These are phyloP conservation scores for Triticum turgidum DNA, from an alignment of 176 grass and related monocot species.

Conservation along the genomic window DNA sequence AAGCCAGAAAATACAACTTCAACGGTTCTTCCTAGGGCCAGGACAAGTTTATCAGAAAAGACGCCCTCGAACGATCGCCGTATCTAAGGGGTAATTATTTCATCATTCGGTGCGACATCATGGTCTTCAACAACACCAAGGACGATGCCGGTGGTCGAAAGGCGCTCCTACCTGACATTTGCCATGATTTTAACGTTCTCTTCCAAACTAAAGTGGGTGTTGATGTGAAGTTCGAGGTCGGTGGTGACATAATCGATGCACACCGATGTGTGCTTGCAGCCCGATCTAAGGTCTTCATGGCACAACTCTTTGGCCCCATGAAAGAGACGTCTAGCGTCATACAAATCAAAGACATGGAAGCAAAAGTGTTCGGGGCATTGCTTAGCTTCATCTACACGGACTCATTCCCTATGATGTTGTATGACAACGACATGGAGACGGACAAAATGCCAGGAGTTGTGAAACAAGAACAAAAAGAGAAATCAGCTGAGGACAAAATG, in stretches of 20 bases:
- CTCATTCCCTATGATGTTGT: background rate
- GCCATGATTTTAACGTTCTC: background rate
- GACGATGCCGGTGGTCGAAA: too few relatives aligned
- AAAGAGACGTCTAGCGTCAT: background rate
- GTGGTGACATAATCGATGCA: too few relatives aligned
- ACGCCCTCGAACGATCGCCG: background rate
- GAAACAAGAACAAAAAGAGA: too few relatives aligned
- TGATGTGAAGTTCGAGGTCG: background rate
- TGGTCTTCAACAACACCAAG: background rate
- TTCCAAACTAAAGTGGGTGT: background rate
- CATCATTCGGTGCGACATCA: background rate
- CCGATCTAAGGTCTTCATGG: background rate
- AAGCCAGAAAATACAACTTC: too few relatives aligned
- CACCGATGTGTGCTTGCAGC: background rate
- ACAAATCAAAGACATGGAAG: background rate
- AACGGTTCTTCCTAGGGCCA: background rate
- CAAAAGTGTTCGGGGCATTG: background rate
- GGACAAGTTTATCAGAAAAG: background rate
- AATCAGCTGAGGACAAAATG: too few relatives aligned
- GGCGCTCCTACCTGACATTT: background rate
- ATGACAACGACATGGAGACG: too few relatives aligned
- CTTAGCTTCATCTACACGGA: background rate
- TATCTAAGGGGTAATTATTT: background rate
- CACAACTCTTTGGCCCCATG: background rate
- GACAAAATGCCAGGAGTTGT: too few relatives aligned